Evolutionary conservation across 768 basidiomycete genomes (phyloP).

Genomic region (Tylopilus subfusipes): DNA sequence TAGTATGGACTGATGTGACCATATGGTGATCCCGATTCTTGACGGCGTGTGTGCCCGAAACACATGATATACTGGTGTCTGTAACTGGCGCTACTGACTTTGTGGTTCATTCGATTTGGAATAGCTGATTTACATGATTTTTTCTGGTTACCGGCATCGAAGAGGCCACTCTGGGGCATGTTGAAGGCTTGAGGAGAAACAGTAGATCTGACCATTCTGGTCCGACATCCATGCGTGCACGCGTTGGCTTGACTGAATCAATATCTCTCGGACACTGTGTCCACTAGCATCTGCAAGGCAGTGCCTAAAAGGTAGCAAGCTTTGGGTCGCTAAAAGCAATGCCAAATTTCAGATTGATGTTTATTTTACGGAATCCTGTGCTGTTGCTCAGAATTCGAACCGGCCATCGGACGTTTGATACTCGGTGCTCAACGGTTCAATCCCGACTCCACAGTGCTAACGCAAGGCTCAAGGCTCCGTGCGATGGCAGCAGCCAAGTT

Average conservation of each 20-base stretch:
- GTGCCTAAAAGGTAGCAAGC: too few species aligned
- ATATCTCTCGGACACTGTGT: too few species aligned
- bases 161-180: too few species aligned
- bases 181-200: background rate
- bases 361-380: constrained; percentile 12
- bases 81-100: background rate
- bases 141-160: background rate
- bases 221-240: too few species aligned
- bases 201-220: background rate
- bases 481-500: constrained; percentile 24
- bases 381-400: background rate
- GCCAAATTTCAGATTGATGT: too few species aligned
- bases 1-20: too few species aligned
- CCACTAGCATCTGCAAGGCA: too few species aligned
- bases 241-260: too few species aligned
- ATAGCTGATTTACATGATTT: background rate
- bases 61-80: background rate
- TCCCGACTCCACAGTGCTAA: constrained; percentile 4
- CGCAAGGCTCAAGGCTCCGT: constrained; percentile 4
- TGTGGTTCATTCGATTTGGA: background rate
- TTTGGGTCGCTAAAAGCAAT: too few species aligned
- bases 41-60: background rate
- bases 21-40: background rate
- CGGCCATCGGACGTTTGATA: background rate
- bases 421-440: background rate